Evolutionary conservation across 179 eudicot species (phyloP).

Genomic region (Sideroxylon spinosum): DNA sequence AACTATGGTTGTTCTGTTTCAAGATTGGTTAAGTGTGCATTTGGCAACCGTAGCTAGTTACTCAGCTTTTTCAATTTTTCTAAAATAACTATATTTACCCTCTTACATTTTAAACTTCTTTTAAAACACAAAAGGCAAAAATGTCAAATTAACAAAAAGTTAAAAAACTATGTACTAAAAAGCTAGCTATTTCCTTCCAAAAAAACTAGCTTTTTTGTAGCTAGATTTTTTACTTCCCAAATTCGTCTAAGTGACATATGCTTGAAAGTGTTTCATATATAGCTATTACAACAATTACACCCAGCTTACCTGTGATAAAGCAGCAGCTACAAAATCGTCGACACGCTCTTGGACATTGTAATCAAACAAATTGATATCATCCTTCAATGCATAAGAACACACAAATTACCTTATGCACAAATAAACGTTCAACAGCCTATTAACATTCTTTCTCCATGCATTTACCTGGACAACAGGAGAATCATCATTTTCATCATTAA

Average conservation of each 20-base stretch:
- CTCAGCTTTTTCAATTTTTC: no score
- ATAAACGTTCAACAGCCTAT: slow-evolving; percentile 1
- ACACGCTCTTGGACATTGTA: slow-evolving; percentile 91
- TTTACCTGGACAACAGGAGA: slow-evolving; percentile 76
- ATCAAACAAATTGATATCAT: slow-evolving; percentile 72
- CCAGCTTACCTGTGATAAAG: slow-evolving; percentile 63
- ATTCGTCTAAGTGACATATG: no score
- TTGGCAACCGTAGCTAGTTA: no score
- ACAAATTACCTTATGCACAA: background rate
- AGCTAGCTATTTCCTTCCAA: no score
- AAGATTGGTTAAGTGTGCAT: no score
- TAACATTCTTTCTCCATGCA: slow-evolving; percentile 5
- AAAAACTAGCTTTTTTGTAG: no score
- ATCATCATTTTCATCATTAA: slow-evolving; percentile 56
- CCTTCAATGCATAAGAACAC: slow-evolving; percentile 47
- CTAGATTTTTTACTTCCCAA: no score
- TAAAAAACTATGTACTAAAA: no score
- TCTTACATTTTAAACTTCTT: no score
- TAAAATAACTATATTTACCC: no score
- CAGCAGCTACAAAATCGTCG: slow-evolving; percentile 79
- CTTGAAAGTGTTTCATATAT: background rate
- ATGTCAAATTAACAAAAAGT: no score
- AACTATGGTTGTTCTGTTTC: background rate
- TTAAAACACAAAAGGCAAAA: no score
- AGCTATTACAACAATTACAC: background rate